Percentiles rank a stretch among this genome's conserved stretches.
Evolutionary conservation across 1,139 yeast species (phyloP).

Genomic region (Suhomyces anneliseae): DNA sequence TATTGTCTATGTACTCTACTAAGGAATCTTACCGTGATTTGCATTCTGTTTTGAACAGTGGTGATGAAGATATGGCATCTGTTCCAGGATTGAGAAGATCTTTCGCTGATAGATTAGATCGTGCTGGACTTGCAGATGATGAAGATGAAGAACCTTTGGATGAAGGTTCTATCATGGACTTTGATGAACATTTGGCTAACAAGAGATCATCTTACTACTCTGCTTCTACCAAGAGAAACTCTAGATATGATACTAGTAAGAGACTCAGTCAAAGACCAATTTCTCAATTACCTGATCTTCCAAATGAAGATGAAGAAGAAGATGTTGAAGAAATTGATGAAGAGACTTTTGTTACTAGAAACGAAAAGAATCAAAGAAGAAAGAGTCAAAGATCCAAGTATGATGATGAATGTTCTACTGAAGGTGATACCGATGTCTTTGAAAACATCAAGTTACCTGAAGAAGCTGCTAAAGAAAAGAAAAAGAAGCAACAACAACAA

Average conservation of each 20-base stretch:
- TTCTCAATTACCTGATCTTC: slow-evolving; percentile 37
- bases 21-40: slow-evolving; percentile 64
- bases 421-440: slow-evolving; percentile 33
- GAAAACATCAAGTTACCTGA: slow-evolving; percentile 49
- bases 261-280: slow-evolving; percentile 27
- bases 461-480: slow-evolving; percentile 14
- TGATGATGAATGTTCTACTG: slow-evolving; percentile 21
- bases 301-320: slow-evolving; percentile 19
- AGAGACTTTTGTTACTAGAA: slow-evolving; percentile 40
- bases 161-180: slow-evolving; percentile 42
- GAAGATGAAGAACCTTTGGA: slow-evolving; percentile 37
- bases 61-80: slow-evolving; percentile 24
- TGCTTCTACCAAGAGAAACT: slow-evolving; percentile 20
- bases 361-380: slow-evolving; percentile 25
- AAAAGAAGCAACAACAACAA: slow-evolving; percentile 3
- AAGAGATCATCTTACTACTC: slow-evolving; percentile 40
- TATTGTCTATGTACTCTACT: slow-evolving; percentile 67
- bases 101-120: slow-evolving; percentile 46
- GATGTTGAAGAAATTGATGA: slow-evolving; percentile 22
- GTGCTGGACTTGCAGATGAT: slow-evolving; percentile 33
- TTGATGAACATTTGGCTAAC: slow-evolving; percentile 44
- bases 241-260: slow-evolving; percentile 24
- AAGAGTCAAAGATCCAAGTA: slow-evolving; percentile 15
- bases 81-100: slow-evolving; percentile 41
- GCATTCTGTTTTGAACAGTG: slow-evolving; percentile 50